Evolutionary conservation across 805 yeast genomes (phyloP), one percentile per base, ranked within the genome.

Genomic region (Candida sithepensis): DNA sequence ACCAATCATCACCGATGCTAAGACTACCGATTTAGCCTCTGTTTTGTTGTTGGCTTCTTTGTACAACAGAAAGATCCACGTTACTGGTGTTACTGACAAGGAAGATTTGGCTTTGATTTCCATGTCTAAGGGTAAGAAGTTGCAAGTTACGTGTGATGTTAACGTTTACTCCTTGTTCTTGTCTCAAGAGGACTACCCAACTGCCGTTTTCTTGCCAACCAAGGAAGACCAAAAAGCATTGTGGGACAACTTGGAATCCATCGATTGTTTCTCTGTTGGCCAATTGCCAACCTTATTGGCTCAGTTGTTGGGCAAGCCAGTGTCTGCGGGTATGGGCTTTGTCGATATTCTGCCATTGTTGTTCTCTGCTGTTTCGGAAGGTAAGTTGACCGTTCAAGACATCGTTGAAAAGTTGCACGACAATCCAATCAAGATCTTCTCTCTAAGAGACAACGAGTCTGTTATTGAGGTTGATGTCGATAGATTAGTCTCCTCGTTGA

Each of bases 1-100:
- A 72, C 92, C 94, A 50, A 85, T 92, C 51, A 77, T 91, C 54
- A 89, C 97, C 38, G 97, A 92, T 69, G 97, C 98, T 43, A 83
- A 81, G 65, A 84, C 92, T 22, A 87, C 97, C 36, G 92, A 89
- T 61, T 75, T 92, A 61, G 98, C 98, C n/a, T 87, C 96, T 3
- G 85, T 91, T 40, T 73, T 92, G 65, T 77, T 92, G 61, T 74
- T 92, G 69, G 96, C 97, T 39, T 86, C 96, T 23, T 77, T 92
- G 64, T 90, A 88, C 74, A 78, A 73, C 70, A 80, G 96, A 61
- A 74, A 89, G 37, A 85, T 92, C 54, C 98, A 92, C 68, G 83
- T 92, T 58, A 88, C 96, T 47, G 90, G 87, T 56, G 94, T 92
- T 44, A 81, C 87, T 38, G 76, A 85, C 50, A 81, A 77, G 63